Evolutionary conservation across 2,329 filamentous ascomycete species (phyloP).

Genomic region (Cladosporium sp.): DNA sequence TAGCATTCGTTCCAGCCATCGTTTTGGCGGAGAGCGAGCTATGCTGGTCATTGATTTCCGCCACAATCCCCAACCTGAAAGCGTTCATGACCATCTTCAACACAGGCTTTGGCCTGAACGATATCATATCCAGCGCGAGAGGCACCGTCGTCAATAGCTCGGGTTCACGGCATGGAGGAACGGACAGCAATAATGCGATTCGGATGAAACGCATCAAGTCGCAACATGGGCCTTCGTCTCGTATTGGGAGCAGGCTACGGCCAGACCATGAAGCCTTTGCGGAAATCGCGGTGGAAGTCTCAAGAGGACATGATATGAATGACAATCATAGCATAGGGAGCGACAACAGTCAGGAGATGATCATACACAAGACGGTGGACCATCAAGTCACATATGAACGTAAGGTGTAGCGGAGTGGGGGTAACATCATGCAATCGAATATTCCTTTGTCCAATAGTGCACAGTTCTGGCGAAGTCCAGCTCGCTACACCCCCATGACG

Average conservation of each 20-base stretch:
- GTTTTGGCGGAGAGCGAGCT: conserved; percentile 32
- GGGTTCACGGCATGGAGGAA: background rate
- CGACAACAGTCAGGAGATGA: conserved; percentile 13
- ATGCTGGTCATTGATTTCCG: conserved; percentile 34
- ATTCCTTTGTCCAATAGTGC: no score
- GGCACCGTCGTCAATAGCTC: background rate
- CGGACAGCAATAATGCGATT: background rate
- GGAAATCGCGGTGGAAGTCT: conserved; percentile 1
- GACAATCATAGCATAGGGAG: conserved; percentile 3
- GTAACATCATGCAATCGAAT: no score
- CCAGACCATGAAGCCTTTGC: background rate
- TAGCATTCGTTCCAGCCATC: conserved; percentile 24
- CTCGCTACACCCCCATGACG: no score
- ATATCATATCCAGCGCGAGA: background rate
- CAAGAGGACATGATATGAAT: background rate
- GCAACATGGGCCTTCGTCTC: background rate
- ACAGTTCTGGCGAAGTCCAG: no score
- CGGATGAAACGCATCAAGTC: background rate
- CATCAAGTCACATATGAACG: background rate
- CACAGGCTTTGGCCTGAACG: conserved; percentile 25
- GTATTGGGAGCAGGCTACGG: background rate
- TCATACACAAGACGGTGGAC: conserved; percentile 5
- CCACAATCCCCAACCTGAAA: conserved; percentile 35
- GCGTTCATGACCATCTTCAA: conserved; percentile 35
- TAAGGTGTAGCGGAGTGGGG: no score